phyloP scores from a whole-genome alignment of 768 basidiomycete species.

The Trametes coccinea region DNA sequence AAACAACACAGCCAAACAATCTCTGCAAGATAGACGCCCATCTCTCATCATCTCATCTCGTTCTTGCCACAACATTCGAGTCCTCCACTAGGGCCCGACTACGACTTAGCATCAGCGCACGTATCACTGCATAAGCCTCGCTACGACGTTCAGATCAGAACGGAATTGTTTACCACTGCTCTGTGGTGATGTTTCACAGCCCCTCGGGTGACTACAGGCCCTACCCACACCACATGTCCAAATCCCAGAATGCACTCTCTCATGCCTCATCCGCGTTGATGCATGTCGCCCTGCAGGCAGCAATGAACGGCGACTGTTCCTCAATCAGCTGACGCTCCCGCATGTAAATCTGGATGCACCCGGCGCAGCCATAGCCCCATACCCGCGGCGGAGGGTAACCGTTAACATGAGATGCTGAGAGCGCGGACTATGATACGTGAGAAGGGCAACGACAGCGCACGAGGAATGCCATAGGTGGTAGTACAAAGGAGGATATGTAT shows the following conservation, averaged over 20 bases:
- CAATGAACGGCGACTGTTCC: neutral
- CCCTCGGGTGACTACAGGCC: conserved; percentile 10
- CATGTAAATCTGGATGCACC: conserved; percentile 1
- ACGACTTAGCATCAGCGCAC: too few species aligned
- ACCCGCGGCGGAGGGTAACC: neutral
- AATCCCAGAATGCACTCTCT: conserved; percentile 6
- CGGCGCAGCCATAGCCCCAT: neutral
- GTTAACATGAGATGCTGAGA: neutral
- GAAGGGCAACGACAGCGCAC: conserved; percentile 1
- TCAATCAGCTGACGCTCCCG: conserved; percentile 8
- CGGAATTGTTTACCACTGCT: neutral
- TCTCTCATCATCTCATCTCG: neutral
- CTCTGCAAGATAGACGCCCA: conserved; percentile 14
- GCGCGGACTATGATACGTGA: neutral
- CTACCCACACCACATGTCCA: neutral
- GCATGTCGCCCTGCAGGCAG: neutral
- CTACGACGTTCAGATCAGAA: neutral
- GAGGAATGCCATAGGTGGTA: neutral
- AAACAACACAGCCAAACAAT: conserved; percentile 31
- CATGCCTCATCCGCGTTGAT: conserved; percentile 5
- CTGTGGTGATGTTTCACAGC: neutral
- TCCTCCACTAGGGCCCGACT: neutral
- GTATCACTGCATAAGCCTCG: too few species aligned
- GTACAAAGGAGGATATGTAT: conserved; percentile 1
- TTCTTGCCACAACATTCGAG: too few species aligned